These are phyloP conservation scores for Curvularia hawaiiensis DNA, from an alignment of 2,329 filamentous ascomycete species.

Conservation along the genomic window DNA sequence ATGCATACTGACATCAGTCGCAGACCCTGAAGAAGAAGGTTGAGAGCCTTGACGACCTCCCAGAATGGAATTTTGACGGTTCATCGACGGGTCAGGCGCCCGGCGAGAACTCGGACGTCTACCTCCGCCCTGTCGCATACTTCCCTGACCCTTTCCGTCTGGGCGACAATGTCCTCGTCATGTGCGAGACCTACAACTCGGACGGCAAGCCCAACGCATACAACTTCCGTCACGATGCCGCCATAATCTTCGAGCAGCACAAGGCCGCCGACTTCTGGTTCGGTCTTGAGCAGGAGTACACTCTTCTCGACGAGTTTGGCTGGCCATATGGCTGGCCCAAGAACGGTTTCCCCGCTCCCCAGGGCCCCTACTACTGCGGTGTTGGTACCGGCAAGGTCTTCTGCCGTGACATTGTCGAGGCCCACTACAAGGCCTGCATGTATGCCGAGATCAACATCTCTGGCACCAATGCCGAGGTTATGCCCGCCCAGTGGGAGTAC, in stretches of 20 bases:
- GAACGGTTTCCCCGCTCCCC: constrained; percentile 87
- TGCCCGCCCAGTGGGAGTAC: constrained; percentile 98
- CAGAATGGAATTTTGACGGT: constrained; percentile 84
- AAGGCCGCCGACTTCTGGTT: constrained; percentile 90
- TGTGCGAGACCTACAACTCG: constrained; percentile 91
- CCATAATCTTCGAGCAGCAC: constrained; percentile 87
- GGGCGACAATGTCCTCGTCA: constrained; percentile 89
- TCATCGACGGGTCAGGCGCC: constrained; percentile 92
- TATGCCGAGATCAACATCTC: constrained; percentile 93
- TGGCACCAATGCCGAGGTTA: constrained; percentile 98
- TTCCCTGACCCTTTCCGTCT: constrained; percentile 92
- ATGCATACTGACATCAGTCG: constrained; percentile 29
- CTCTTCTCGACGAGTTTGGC: constrained; percentile 81
- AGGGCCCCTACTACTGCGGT: constrained; percentile 98
- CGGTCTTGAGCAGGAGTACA: constrained; percentile 98
- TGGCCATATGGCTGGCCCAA: constrained; percentile 92
- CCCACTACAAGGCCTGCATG: constrained; percentile 88
- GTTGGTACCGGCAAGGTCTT: constrained; percentile 96
- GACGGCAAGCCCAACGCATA: constrained; percentile 97
- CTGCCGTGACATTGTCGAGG: constrained; percentile 96
- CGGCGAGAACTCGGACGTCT: constrained; percentile 96
- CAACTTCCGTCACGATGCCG: constrained; percentile 95
- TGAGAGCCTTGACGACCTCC: constrained; percentile 65
- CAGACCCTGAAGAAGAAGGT: constrained; percentile 69
- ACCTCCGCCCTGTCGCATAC: constrained; percentile 87